Evolutionary conservation across 208 protist species (phyloP).

Genomic region (Vickermania ingenoplastis): DNA sequence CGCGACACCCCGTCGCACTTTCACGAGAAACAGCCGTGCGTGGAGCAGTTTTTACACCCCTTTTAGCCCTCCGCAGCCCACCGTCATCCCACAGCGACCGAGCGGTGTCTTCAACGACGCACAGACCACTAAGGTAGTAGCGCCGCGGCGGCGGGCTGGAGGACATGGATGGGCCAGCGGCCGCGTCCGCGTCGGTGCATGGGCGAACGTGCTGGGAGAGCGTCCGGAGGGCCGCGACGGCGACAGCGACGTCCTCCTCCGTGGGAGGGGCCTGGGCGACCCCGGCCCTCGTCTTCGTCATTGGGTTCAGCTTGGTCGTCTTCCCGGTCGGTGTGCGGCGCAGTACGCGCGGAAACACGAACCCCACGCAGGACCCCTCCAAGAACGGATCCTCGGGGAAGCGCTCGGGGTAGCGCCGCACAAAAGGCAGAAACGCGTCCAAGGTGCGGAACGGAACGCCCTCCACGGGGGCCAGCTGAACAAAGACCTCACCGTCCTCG

Average conservation of each 20-base stretch:
- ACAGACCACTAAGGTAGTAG: constrained; percentile 13
- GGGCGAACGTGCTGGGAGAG: constrained; percentile 26
- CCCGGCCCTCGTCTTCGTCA: constrained; percentile 34
- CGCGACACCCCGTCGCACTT: neutral
- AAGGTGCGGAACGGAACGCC: constrained; percentile 62
- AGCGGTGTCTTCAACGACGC: neutral
- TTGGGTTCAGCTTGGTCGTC: constrained; percentile 37
- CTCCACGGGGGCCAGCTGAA: constrained; percentile 63
- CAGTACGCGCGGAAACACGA: constrained; percentile 54
- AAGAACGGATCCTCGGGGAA: constrained; percentile 13
- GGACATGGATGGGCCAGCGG: neutral
- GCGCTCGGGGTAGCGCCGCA: constrained; percentile 1
- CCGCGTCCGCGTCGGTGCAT: neutral
- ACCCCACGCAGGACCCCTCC: constrained; percentile 43
- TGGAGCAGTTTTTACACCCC: neutral
- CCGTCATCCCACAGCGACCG: neutral
- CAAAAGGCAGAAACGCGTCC: constrained; percentile 31
- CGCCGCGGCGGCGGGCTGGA: constrained; percentile 1
- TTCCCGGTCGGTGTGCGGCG: constrained; percentile 39
- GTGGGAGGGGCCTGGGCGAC: constrained; percentile 23
- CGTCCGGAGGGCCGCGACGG: constrained; percentile 24
- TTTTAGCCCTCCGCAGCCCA: neutral
- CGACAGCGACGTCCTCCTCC: constrained; percentile 23
- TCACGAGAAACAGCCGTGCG: neutral
- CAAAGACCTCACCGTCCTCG: constrained; percentile 66